Evolutionary conservation across 805 yeast genomes (phyloP).

Genomic region (Saccharomycopsis amapae): DNA sequence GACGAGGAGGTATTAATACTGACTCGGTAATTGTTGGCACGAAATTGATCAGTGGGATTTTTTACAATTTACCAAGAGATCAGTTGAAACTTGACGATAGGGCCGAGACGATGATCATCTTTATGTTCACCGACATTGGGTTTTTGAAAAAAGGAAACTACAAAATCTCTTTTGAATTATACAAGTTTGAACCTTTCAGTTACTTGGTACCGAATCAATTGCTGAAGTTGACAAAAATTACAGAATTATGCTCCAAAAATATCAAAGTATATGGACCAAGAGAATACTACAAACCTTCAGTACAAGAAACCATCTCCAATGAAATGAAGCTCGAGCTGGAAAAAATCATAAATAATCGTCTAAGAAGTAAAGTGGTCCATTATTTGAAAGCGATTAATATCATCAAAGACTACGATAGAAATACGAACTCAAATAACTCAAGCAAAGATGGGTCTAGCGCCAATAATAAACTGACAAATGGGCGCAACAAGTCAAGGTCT

Average conservation of each 20-base stretch:
- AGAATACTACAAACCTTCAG: conserved; percentile 13
- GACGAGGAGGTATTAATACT: background rate
- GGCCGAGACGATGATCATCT: conserved; percentile 5
- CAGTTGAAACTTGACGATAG: background rate
- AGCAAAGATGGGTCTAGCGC: no score
- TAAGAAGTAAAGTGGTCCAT: background rate
- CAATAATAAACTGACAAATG: no score
- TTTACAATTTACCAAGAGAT: conserved; percentile 6
- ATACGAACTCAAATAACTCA: no score
- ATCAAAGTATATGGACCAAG: conserved; percentile 19
- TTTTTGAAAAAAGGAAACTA: conserved; percentile 14
- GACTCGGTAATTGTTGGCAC: conserved; percentile 5
- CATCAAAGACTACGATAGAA: conserved; percentile 1
- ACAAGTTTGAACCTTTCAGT: conserved; percentile 12
- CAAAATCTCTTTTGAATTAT: conserved; percentile 14
- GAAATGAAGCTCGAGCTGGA: conserved; percentile 7
- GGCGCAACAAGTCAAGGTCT: no score
- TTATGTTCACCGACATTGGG: conserved; percentile 17
- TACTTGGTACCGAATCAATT: background rate
- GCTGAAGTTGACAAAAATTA: conserved; percentile 10
- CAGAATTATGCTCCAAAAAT: conserved; percentile 1
- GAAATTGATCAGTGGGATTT: conserved; percentile 7
- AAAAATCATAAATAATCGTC: background rate
- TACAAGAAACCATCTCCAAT: conserved; percentile 1
- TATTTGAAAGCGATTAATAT: conserved; percentile 4